These are phyloP conservation scores for Aleurites moluccanus DNA, from an alignment of 441 rosid genomes.

Conservation along the genomic window DNA sequence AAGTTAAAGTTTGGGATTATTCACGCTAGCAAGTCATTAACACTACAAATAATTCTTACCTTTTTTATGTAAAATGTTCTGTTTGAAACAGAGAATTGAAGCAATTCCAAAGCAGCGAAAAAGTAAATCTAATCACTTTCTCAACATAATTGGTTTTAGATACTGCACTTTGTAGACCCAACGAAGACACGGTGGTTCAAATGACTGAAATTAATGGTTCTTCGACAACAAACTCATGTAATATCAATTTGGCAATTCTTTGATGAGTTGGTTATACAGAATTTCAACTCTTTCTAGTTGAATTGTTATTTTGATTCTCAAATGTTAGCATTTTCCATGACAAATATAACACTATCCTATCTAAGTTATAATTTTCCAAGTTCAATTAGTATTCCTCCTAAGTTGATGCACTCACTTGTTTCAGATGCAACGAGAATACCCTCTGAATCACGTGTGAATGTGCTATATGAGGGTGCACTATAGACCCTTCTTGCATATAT, in stretches of 20 bases:
- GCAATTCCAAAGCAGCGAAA: conserved; percentile 45
- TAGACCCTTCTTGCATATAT: too few relatives aligned
- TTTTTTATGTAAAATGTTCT: conserved; percentile 17
- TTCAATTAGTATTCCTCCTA: too few relatives aligned
- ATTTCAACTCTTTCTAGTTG: neutral
- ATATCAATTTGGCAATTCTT: conserved; percentile 47
- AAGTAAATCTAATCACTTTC: conserved; percentile 47
- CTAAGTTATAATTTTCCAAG: too few relatives aligned
- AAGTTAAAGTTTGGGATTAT: too few relatives aligned
- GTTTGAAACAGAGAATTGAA: conserved; percentile 55
- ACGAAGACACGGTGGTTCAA: conserved; percentile 51
- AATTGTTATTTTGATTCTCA: neutral
- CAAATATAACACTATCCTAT: too few relatives aligned
- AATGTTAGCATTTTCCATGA: neutral
- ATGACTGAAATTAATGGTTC: conserved; percentile 61
- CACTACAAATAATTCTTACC: conserved; percentile 8
- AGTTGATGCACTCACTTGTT: neutral
- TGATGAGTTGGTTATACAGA: conserved; percentile 39
- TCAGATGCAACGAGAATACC: neutral
- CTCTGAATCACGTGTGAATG: too few relatives aligned
- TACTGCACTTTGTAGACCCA: conserved; percentile 27
- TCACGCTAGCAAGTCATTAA: neutral
- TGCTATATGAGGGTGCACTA: too few relatives aligned
- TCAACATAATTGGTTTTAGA: conserved; percentile 57
- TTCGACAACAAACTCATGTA: conserved; percentile 47